Percentiles rank a stretch among this genome's conserved stretches.
These are phyloP conservation scores for Phytophthora sp. DNA, from an alignment of 352 stramenopile species.

Conservation along the genomic window DNA sequence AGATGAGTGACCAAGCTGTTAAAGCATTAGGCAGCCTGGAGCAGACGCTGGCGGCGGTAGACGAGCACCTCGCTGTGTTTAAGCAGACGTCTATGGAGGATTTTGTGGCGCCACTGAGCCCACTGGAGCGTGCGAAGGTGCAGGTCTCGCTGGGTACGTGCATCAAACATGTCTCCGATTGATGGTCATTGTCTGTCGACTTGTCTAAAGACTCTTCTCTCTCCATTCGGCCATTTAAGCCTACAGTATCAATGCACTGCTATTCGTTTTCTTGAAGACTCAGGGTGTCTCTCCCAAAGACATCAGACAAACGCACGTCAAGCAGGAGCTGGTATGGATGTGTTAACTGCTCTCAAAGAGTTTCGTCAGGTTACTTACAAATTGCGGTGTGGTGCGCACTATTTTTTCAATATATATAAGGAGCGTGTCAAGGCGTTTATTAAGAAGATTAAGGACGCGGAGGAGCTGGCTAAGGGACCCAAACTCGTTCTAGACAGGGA, in stretches of 20 bases:
- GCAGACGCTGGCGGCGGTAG: slow-evolving; percentile 78
- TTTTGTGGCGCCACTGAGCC: slow-evolving; percentile 60
- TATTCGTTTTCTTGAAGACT: slow-evolving; percentile 89
- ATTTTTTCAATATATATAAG: slow-evolving; percentile 34
- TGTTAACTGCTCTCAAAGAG: not conserved
- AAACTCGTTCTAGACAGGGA: slow-evolving; percentile 81
- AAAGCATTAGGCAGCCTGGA: slow-evolving; percentile 76
- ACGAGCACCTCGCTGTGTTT: slow-evolving; percentile 75
- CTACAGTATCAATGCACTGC: slow-evolving; percentile 86
- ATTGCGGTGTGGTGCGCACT: not conserved
- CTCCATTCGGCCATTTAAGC: slow-evolving; percentile 43
- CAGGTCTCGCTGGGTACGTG: slow-evolving; percentile 80
- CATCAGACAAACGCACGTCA: slow-evolving; percentile 89
- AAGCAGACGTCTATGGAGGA: slow-evolving; percentile 60
- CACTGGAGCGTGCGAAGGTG: slow-evolving; percentile 83
- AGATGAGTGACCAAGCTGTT: slow-evolving; percentile 66
- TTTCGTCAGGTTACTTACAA: not conserved
- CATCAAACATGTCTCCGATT: not conserved
- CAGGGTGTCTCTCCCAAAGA: slow-evolving; percentile 89
- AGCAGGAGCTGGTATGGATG: slow-evolving; percentile 77
- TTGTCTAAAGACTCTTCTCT: slow-evolving; percentile 3
- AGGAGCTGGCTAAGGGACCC: slow-evolving; percentile 80
- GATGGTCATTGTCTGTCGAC: slow-evolving; percentile 1
- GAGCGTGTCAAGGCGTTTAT: slow-evolving; percentile 89
- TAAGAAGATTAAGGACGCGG: slow-evolving; percentile 91